These are phyloP conservation scores for Tylopilus balloui DNA, from an alignment of 768 basidiomycete species.

Conservation along the genomic window DNA sequence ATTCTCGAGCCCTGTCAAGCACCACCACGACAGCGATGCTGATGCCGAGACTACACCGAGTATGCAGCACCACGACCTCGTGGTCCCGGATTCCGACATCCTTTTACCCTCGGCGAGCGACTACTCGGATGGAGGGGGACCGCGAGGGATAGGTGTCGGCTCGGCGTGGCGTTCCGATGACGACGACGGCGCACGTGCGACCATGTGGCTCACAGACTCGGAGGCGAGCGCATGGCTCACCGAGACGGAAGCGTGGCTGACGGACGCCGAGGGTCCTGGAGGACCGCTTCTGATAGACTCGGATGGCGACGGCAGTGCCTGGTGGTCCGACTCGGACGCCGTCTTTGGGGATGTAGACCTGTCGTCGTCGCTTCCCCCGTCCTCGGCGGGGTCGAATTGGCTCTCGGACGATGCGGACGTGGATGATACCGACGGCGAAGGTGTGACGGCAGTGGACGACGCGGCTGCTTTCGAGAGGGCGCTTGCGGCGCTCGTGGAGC, in stretches of 20 bases:
- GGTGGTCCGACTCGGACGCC: slow-evolving; percentile 33
- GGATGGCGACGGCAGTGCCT: slow-evolving; percentile 25
- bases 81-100: slow-evolving; percentile 14
- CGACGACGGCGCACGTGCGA: slow-evolving; percentile 8
- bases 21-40: background rate
- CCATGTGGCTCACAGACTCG: slow-evolving; percentile 14
- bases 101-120: slow-evolving; percentile 7
- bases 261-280: slow-evolving; percentile 16
- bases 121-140: slow-evolving; percentile 6
- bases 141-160: background rate
- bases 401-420: slow-evolving; percentile 26
- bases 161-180: slow-evolving; percentile 15
- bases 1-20: slow-evolving; percentile 24
- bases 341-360: slow-evolving; percentile 23
- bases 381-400: slow-evolving; percentile 22
- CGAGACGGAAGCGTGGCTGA: slow-evolving; percentile 29
- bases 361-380: slow-evolving; percentile 18
- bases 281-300: slow-evolving; percentile 46
- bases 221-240: slow-evolving; percentile 23
- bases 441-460: slow-evolving; percentile 9
- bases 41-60: background rate
- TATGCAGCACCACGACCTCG: no score
- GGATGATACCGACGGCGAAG: slow-evolving; percentile 15
- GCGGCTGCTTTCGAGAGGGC: slow-evolving; percentile 9
- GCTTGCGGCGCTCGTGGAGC: slow-evolving; percentile 21